Evolutionary conservation across 2,329 filamentous ascomycete genomes (phyloP).

Genomic region (Microdochium nivale): DNA sequence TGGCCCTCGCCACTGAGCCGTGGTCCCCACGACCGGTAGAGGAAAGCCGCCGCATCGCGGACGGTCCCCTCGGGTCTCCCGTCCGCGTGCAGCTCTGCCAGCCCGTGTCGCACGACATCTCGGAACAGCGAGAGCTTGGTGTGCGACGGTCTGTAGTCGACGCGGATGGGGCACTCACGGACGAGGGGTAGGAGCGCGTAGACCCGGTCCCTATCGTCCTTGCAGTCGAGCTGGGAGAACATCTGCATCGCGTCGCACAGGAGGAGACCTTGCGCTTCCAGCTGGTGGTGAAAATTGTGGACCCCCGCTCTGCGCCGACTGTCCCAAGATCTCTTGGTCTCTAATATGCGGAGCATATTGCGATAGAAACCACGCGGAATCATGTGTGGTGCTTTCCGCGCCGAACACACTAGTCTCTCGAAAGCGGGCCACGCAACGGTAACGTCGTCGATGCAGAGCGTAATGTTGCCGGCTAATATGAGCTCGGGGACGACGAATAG

Average conservation of each 20-base stretch:
- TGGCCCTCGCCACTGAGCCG: not conserved
- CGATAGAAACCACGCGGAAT: not conserved
- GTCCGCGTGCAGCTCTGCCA: not conserved
- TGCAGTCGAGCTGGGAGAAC: not conserved
- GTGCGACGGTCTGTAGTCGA: not conserved
- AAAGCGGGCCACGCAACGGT: not conserved
- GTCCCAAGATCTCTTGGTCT: not conserved
- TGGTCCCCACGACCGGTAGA: not conserved
- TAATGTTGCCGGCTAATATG: not conserved
- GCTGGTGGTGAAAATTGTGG: not conserved
- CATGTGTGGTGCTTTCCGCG: not conserved
- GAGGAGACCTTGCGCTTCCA: not conserved
- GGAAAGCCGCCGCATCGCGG: not conserved
- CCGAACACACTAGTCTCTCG: not conserved
- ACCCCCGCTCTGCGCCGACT: too few species aligned
- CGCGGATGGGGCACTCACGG: not conserved
- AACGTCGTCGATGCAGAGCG: not conserved
- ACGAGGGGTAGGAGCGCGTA: not conserved
- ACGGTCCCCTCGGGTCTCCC: not conserved
- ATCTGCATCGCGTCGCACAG: not conserved
- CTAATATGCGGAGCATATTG: not conserved
- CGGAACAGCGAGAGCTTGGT: not conserved
- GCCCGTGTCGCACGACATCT: not conserved
- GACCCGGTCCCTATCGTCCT: not conserved
- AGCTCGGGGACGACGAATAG: not conserved